Evolutionary conservation across 2,329 filamentous ascomycete genomes (phyloP).

Genomic region (Colletotrichum sp.): DNA sequence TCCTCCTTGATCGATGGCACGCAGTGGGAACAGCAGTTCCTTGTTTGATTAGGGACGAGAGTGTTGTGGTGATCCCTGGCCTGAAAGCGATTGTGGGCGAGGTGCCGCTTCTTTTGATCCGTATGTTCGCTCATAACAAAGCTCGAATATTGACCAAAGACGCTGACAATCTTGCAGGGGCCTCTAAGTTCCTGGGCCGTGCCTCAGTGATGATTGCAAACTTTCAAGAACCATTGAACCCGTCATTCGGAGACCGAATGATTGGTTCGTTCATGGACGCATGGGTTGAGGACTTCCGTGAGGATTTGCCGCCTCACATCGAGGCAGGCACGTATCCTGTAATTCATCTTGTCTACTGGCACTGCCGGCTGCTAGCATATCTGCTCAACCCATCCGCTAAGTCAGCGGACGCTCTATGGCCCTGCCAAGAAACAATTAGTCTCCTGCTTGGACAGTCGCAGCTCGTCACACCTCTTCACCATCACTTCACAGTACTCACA

Average conservation of each 20-base stretch:
- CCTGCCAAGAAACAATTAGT: slow-evolving; percentile 62
- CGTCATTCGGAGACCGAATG: slow-evolving; percentile 27
- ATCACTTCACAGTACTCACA: slow-evolving; percentile 68
- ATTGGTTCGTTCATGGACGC: slow-evolving; percentile 57
- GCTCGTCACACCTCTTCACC: slow-evolving; percentile 66
- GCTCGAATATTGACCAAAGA: not conserved
- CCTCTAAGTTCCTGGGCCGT: slow-evolving; percentile 60
- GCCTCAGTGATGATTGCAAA: slow-evolving; percentile 41
- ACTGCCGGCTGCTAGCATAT: slow-evolving; percentile 68
- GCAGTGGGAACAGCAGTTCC: slow-evolving; percentile 70
- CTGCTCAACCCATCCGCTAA: slow-evolving; percentile 62
- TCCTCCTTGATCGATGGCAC: slow-evolving; percentile 77
- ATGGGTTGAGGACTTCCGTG: slow-evolving; percentile 70
- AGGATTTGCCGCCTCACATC: slow-evolving; percentile 64
- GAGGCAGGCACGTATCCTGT: slow-evolving; percentile 58
- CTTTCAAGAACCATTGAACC: slow-evolving; percentile 11
- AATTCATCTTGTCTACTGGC: slow-evolving; percentile 73
- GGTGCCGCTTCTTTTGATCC: slow-evolving; percentile 66
- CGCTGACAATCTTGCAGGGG: slow-evolving; percentile 39
- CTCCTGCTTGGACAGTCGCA: slow-evolving; percentile 61
- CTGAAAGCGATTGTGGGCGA: slow-evolving; percentile 68
- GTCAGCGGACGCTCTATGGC: slow-evolving; percentile 63
- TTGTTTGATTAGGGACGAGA: slow-evolving; percentile 66
- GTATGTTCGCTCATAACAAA: slow-evolving; percentile 51
- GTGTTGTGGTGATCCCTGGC: slow-evolving; percentile 63